Conservation (phyloP, 495 filamentous ascomycete species). For the Talaromyces nanjingensis region DNA sequence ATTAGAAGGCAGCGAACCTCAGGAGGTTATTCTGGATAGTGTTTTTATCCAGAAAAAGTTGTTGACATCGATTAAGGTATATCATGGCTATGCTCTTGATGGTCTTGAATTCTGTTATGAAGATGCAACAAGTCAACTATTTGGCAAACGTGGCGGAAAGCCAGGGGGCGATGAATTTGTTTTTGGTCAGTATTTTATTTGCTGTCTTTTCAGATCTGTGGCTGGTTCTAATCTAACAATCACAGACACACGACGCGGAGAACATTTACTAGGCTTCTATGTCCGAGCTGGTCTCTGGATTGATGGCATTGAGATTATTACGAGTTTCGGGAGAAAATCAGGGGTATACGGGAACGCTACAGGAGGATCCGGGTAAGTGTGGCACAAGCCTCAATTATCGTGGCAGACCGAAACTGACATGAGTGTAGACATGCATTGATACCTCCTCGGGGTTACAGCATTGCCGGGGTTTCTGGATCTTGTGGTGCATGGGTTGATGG, state of each 20-base stretch:
- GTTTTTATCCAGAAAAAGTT: conserved; percentile 63
- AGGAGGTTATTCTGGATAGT: conserved; percentile 70
- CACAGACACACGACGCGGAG: conserved; percentile 75
- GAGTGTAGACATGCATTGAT: conserved; percentile 72
- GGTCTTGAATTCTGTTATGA: conserved; percentile 93
- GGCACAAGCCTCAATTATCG: not conserved
- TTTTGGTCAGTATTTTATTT: conserved; percentile 48
- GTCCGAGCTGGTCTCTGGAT: conserved; percentile 78
- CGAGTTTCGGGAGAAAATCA: conserved; percentile 78
- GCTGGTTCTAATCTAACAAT: not conserved
- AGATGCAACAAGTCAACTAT: conserved; percentile 77
- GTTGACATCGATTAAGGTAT: conserved; percentile 66
- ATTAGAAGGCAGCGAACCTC: conserved; percentile 61
- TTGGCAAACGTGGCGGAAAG: conserved; percentile 77
- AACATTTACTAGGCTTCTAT: conserved; percentile 82
- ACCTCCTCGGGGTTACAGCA: conserved; percentile 80
- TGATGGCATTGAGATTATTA: conserved; percentile 86
- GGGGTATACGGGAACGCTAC: conserved; percentile 74
- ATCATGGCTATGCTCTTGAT: conserved; percentile 71
- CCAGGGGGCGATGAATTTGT: conserved; percentile 69
- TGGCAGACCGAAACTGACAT: conserved; percentile 13
- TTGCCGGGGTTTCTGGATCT: conserved; percentile 82
- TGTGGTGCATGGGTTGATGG: conserved; percentile 80
- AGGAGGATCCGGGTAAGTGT: conserved; percentile 74
- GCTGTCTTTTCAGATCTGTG: conserved; percentile 12